Evolutionary conservation across 495 filamentous ascomycete genomes (phyloP).

Genomic region (Chaetomium cochliodes): DNA sequence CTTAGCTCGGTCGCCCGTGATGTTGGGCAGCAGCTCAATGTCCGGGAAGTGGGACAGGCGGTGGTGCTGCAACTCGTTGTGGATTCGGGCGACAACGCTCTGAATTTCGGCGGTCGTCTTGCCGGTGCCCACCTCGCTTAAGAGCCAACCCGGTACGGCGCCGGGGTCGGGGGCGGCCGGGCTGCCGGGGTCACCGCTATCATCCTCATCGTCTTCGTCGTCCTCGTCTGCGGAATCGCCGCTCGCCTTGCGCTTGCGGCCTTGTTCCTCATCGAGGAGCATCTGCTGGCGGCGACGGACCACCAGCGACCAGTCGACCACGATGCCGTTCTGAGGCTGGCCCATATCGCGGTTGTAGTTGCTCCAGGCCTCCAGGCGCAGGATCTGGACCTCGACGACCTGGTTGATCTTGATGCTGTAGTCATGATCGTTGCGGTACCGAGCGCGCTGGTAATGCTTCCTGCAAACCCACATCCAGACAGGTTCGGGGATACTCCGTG

Average conservation of each 20-base stretch:
- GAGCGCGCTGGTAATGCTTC: conserved; percentile 78
- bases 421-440: conserved; percentile 61
- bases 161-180: conserved; percentile 28
- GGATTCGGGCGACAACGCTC: conserved; percentile 39
- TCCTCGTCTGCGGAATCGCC: conserved; percentile 34
- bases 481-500: conserved; percentile 60
- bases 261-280: conserved; percentile 37
- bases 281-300: conserved; percentile 56
- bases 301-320: conserved; percentile 50
- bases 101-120: conserved; percentile 43
- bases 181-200: conserved; percentile 12
- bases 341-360: conserved; percentile 38
- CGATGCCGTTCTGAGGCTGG: conserved; percentile 32
- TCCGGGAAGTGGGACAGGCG: conserved; percentile 54
- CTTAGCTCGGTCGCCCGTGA: conserved; percentile 32
- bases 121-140: conserved; percentile 29
- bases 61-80: conserved; percentile 33
- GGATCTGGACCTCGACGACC: conserved; percentile 58
- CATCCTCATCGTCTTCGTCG: conserved; percentile 33
- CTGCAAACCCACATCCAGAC: conserved; percentile 75
- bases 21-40: conserved; percentile 65
- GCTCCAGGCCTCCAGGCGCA: conserved; percentile 60
- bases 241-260: conserved; percentile 27
- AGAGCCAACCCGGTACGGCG: conserved; percentile 48
- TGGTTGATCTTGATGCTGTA: conserved; percentile 61